Conservation (phyloP, 2,329 filamentous ascomycete species). For the Ophiostoma australiae region DNA sequence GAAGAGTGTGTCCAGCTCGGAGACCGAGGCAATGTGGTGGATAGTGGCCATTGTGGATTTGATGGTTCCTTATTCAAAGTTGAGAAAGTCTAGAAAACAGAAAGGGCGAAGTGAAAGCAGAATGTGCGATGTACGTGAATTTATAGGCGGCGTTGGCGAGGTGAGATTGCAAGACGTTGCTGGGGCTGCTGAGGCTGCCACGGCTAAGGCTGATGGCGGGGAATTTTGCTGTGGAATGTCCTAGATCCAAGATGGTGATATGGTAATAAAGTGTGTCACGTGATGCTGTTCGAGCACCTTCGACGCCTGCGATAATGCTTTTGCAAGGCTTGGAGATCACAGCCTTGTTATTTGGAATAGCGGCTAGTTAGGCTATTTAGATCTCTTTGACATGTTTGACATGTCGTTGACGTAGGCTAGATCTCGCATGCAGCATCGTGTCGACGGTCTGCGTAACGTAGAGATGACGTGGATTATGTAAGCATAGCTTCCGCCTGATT, state of each 20-base stretch:
- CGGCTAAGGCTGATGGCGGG: not conserved
- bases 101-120: not conserved
- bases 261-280: not conserved
- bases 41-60: slow-evolving; percentile 28
- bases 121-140: not conserved
- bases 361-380: not conserved
- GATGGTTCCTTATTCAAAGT: too few species aligned
- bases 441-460: not conserved
- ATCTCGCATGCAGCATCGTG: not conserved
- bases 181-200: not conserved
- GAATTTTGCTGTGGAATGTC: slow-evolving; percentile 10
- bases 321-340: slow-evolving; percentile 6
- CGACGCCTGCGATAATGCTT: not conserved
- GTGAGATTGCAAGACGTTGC: not conserved
- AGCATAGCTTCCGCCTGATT: not conserved
- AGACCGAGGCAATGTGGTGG: slow-evolving; percentile 39
- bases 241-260: slow-evolving; percentile 2
- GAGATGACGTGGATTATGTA: not conserved
- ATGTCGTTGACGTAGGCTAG: not conserved
- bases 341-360: not conserved
- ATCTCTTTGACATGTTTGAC: not conserved
- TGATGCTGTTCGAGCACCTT: slow-evolving; percentile 6
- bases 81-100: too few species aligned
- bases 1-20: slow-evolving; percentile 48
- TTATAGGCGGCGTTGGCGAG: not conserved